Conservation (phyloP, 2,329 filamentous ascomycete species). For the Aspergillus ochraceus region DNA sequence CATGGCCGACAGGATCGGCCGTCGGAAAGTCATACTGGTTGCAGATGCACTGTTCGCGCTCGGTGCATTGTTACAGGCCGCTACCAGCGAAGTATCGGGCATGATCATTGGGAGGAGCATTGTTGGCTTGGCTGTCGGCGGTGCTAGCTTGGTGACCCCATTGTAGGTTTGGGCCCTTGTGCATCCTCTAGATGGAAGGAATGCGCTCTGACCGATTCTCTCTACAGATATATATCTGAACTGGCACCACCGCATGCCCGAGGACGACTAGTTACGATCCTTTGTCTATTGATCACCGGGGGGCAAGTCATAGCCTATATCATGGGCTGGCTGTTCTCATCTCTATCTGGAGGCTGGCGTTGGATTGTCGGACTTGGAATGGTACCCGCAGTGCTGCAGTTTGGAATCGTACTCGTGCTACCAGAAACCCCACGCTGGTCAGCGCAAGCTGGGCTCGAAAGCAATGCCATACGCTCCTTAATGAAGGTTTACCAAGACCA, state of each 20-base stretch:
- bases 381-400: conserved; percentile 71
- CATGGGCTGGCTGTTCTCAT: conserved; percentile 72
- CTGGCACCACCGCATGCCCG: conserved; percentile 73
- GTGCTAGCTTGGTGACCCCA: conserved; percentile 73
- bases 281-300: conserved; percentile 78
- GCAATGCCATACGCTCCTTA: conserved; percentile 66
- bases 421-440: conserved; percentile 90
- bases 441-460: conserved; percentile 64
- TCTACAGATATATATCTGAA: conserved; percentile 73
- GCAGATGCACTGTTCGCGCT: conserved; percentile 48
- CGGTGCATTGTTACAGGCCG: conserved; percentile 46
- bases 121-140: conserved; percentile 49
- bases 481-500: conserved; percentile 60
- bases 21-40: conserved; percentile 49
- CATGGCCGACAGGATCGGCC: conserved; percentile 51
- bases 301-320: conserved; percentile 89
- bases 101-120: conserved; percentile 50
- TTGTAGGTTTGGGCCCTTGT: conserved; percentile 46
- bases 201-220: conserved; percentile 2
- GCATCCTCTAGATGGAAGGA: not conserved
- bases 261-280: conserved; percentile 78
- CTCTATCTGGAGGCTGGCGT: conserved; percentile 69
- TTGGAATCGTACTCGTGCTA: conserved; percentile 67
- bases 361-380: conserved; percentile 91
- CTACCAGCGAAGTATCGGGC: conserved; percentile 40